Evolutionary conservation across 352 stramenopile genomes (phyloP), one percentile per base, ranked within the genome.

Genomic region (Pythium scleroteichum): DNA sequence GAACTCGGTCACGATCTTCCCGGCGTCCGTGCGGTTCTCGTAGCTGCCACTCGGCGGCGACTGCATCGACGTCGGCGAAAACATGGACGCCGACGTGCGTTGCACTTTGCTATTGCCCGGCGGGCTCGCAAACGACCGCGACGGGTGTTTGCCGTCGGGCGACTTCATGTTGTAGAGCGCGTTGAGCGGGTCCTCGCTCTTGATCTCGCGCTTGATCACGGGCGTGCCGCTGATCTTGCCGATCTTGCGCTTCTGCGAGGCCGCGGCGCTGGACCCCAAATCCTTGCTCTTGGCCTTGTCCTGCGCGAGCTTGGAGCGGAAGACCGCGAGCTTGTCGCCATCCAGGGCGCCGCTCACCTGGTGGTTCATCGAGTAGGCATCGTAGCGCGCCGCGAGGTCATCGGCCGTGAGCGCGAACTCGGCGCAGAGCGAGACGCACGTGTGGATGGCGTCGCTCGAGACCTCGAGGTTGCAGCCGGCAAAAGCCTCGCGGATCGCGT

Each of bases 291-390:
- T 85, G 17, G 42, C 20, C 26, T 82, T 74, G 19, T 90, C 70
- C 63, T 91, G 78, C 41, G 73, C 71, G 35, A 94, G 59, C 47
- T 83, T 80, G 44, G 82, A 90, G 60, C 83, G 83, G 57, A 94
- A 92, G 27, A 73, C 79, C 27, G 71, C 71, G 46, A 94, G 72
- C 41, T 79, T 76, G 41, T 91, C 82, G 20, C 71, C 57, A 47
- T 79, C 72, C 2, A 82, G 81, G 8, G 78, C 64, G 24, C 81
- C 82, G 10, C 64, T 70, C 17, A 94, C 66, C 48, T 92, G 79
- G 64, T 92, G 53, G 71, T 95, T 95, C 80, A 93, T 92, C 46
- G 83, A 91, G 71, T 90, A 93, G 4, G 84, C 82, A 56, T 95
- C 85, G 80, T 85, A 95, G 46, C 90, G 80, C 57, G 82, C 82